Base-by-base conservation (phyloP, 495 filamentous ascomycete species). In the Daldinia decipiens region DNA sequence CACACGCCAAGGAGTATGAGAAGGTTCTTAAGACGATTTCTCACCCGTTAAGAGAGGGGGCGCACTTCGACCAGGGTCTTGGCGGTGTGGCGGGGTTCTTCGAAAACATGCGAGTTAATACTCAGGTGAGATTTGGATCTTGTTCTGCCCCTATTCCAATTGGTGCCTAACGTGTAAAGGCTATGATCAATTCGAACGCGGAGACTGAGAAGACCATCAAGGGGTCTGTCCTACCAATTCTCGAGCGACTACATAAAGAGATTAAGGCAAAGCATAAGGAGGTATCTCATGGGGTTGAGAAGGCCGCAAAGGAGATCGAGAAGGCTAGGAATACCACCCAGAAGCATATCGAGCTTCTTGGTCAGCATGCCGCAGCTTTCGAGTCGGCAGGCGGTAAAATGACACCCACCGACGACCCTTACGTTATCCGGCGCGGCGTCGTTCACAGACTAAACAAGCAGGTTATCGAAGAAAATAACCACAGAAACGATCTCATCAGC, bases 231-330 rank as follows among this genome's bases (percentile, higher is more conserved):
- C 85, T 96, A 17, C 96, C 95, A 11, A 89, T 94, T 54, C 87
- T 99, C 73, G 93, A 94, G 77, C 90, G 93, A 31, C 86, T 99
- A 29, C 94, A 98, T 81, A 89, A 93, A 76, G 95, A 98, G 75
- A 95, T 99, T 82, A 98, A 98, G 85, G 88, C 91, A 78, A 97
- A 97, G 82, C 83, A 86, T 38, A 98, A 98, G 84, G 93, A 97
- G 79, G 86, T 99, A 5, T 84, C 84, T 45, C 85, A 88, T 50
- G 93, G 94, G n/a, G 92, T 91, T n/a, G 87, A 87, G 61, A 97
- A 95, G 85, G 85, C 87, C 7, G 87, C 91, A 43, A 99, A 98
- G 80, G 89, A 90, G 19, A 94, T 98, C 29, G 92, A 96, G 54
- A 98, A 97, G 81, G 90, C 93, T 21, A 90, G 96, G 58, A 87